Evolutionary conservation across 2,329 filamentous ascomycete species (phyloP), one percentile per base, ranked within the genome.

Genomic region (Penicillium sp.): DNA sequence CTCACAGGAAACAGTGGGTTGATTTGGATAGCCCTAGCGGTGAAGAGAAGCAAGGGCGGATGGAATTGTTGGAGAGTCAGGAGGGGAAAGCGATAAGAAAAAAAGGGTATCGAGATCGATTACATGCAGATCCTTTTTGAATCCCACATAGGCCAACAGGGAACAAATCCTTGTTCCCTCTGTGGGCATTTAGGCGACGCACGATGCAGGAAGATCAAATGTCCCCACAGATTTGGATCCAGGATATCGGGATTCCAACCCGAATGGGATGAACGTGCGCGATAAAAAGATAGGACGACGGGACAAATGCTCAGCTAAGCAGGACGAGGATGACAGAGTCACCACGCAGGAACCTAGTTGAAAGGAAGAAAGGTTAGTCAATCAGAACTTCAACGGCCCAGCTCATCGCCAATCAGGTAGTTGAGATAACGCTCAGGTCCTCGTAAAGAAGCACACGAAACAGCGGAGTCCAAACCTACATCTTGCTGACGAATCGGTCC

Each of bases 401-500:
- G 22, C 13, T 27, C 16, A 46, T 46, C 22, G n/a, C 24, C 22
- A n/a, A 46, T n/a, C 41, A 35, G n/a, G n/a, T 14, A 49, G 9
- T 35, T 14, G n/a, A 19, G 46, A 49, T 19, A 33, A 22, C 22
- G 9, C 14, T 31, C 13, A 33, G 27, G 16, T 6, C 22, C 31
- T 47, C 44, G 40, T 22, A 24, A 19, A 4, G 16, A n/a, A 43
- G 18, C 14, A 2, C 9, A 14, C 40, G 2, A 35, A 33, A 13
- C 6, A n/a, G 19, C 44, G n/a, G 6, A 24, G 33, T 22, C 46
- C 19, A n/a, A 40, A 85, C 87, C 67, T 76, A 93, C 93, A 97
- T 94, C 82, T 97, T 97, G 84, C 91, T 96, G 72, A 98, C 95
- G 78, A 97, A 97, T 43, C 95, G 85, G 78, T 99, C 95, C 86